Conservation (phyloP, 176 grass and related monocot genomes). For the Tuctoria greenei region DNA sequence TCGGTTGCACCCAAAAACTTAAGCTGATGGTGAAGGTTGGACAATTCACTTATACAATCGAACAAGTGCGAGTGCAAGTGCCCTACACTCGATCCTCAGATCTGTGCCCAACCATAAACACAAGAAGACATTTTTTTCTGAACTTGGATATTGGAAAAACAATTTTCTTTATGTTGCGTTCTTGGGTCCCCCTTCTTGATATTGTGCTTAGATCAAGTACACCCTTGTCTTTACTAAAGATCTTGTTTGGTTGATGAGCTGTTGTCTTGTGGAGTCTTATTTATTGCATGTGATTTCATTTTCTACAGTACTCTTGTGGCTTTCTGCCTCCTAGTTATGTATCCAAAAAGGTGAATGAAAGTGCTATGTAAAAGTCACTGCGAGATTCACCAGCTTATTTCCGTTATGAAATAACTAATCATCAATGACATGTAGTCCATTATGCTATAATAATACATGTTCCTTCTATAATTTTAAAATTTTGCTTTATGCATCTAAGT, state of each 20-base stretch:
- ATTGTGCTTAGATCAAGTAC: slow-evolving; percentile 2
- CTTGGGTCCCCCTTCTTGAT: not conserved
- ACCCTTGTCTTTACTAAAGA: not conserved
- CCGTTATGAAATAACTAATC: no score
- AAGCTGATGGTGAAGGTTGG: no score
- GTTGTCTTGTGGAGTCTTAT: not conserved
- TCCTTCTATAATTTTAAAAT: no score
- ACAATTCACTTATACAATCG: no score
- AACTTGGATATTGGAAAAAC: not conserved
- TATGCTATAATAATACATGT: no score
- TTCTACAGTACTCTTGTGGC: not conserved
- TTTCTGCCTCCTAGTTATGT: slow-evolving; percentile 7
- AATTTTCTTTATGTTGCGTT: not conserved
- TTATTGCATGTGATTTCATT: not conserved
- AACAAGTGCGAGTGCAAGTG: not conserved
- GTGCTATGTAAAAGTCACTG: not conserved
- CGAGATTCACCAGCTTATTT: no score
- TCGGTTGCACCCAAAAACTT: not conserved
- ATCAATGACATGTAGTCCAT: no score
- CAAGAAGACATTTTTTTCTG: not conserved
- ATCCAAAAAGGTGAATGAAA: not conserved
- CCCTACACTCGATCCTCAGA: not conserved
- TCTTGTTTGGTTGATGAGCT: not conserved
- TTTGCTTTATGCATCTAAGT: slow-evolving; percentile 20
- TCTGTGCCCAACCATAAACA: not conserved